phyloP scores from a whole-genome alignment of 331 rosid species.

The Pyracantha coccinea region DNA sequence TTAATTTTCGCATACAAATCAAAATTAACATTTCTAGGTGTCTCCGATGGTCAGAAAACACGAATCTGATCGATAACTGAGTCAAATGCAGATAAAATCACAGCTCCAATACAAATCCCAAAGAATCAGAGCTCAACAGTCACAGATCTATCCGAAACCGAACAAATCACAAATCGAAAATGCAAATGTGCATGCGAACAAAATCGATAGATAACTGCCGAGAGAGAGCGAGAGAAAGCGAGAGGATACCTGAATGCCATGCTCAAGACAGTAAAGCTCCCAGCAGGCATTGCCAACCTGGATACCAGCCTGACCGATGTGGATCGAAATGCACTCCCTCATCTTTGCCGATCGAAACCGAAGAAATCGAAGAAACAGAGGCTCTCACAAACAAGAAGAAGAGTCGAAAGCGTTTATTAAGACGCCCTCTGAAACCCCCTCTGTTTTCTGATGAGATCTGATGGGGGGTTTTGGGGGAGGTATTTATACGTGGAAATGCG shows the following conservation, averaged over 20 bases:
- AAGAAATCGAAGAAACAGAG: not conserved
- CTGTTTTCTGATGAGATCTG: not conserved
- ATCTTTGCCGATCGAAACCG: slow-evolving; percentile 21
- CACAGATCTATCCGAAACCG: not conserved
- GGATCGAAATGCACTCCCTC: slow-evolving; percentile 96
- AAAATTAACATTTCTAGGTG: not conserved
- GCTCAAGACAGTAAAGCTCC: slow-evolving; percentile 97
- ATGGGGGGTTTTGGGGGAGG: not conserved
- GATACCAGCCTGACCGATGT: slow-evolving; percentile 98
- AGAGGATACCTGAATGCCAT: slow-evolving; percentile 60
- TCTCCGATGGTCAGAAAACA: not conserved
- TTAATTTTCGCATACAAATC: not conserved
- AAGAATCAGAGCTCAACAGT: not conserved
- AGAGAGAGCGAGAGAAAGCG: not conserved
- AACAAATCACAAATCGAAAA: not conserved
- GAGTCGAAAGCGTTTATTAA: slow-evolving; percentile 74
- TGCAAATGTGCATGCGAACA: not conserved
- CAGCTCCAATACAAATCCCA: not conserved
- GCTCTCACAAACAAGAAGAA: not conserved
- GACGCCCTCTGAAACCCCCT: slow-evolving; percentile 58
- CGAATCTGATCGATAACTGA: not conserved
- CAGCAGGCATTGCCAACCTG: slow-evolving; percentile 99
- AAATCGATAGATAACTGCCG: not conserved
- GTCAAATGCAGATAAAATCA: not conserved
- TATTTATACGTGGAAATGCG: slow-evolving; percentile 28